Evolutionary conservation across 2,329 filamentous ascomycete genomes (phyloP), one percentile per base, ranked within the genome.

Genomic region (Phialocephala subalpina): DNA sequence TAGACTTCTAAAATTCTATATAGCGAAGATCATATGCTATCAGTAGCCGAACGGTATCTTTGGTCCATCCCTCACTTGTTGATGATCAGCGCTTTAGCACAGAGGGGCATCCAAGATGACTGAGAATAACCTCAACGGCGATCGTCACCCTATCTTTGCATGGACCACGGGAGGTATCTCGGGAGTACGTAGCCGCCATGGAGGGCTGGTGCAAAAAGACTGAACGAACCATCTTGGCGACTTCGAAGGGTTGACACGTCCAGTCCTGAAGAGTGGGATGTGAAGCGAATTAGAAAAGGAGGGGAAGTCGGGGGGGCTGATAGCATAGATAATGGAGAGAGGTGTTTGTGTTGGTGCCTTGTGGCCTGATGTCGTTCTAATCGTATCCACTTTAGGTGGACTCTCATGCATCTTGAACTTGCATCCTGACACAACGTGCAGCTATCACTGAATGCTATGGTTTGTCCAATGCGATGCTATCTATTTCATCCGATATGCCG

Each of bases 251-350:
- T 33, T 33, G 29, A 33, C n/a, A n/a, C n/a, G n/a, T n/a, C n/a
- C n/a, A n/a, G n/a, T n/a, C n/a, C n/a, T n/a, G 45, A 49, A 49
- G 45, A 49, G 45, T 49, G 45, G 45, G 45, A 49, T 25, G 45
- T 49, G 18, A 14, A 49, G 45, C 45, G 45, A 49, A 9, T 49
- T 27, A 22, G 11, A 42, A 42, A 49, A 20, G 45, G 25, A 20
- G 22, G 45, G 6, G 20, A 22, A 20, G 11, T 16, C 20, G 8
- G 20, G 12, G 27, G 14, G 29, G 49, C 25, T 53, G 49, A 53
- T 53, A 53, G 49, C 49, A 53, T 53, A 53, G 49, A 53, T 53
- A 53, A 53, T 9, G 12, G 12, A 42, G 3, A 42, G 12, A 5
- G 18, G 5, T 12, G 3, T 8, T 6, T 9, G 3, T 18, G 11